Conservation (phyloP, 1,284 basidiomycete genomes). For the Garcileccinum viscosum region DNA sequence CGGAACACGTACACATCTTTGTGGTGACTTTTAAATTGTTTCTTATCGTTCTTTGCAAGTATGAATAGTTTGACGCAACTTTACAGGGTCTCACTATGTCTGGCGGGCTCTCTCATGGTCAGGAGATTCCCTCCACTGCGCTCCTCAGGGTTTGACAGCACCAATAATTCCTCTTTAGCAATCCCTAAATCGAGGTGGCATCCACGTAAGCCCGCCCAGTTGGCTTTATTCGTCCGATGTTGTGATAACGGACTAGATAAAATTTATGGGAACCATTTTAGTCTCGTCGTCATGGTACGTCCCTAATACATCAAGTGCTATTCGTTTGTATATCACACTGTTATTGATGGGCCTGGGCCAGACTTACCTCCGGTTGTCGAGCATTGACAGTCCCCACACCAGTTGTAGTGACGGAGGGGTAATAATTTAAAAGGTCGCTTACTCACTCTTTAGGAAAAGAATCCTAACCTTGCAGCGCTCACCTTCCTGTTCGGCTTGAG, state of each 20-base stretch:
- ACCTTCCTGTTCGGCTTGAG: background rate
- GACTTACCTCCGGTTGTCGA: background rate
- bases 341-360: slow-evolving; percentile 2
- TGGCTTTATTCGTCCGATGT: slow-evolving; percentile 13
- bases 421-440: too few relatives aligned
- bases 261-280: slow-evolving; percentile 15
- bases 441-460: background rate
- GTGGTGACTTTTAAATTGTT: slow-evolving; percentile 21
- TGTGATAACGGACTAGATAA: slow-evolving; percentile 24
- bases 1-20: background rate
- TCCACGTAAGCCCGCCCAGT: slow-evolving; percentile 31
- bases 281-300: slow-evolving; percentile 25
- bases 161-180: slow-evolving; percentile 26
- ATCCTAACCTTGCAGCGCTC: background rate
- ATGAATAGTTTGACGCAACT: slow-evolving; percentile 27
- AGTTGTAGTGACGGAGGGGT: background rate
- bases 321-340: background rate
- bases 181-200: slow-evolving; percentile 23
- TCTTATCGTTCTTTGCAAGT: slow-evolving; percentile 32
- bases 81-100: slow-evolving; percentile 32
- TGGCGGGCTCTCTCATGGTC: slow-evolving; percentile 14
- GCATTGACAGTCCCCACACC: background rate
- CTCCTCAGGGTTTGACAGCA: slow-evolving; percentile 39
- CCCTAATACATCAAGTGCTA: slow-evolving; percentile 5
- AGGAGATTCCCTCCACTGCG: slow-evolving; percentile 16